Base-by-base conservation (phyloP, 2,329 filamentous ascomycete genomes). In the Clarireedia paspali region DNA sequence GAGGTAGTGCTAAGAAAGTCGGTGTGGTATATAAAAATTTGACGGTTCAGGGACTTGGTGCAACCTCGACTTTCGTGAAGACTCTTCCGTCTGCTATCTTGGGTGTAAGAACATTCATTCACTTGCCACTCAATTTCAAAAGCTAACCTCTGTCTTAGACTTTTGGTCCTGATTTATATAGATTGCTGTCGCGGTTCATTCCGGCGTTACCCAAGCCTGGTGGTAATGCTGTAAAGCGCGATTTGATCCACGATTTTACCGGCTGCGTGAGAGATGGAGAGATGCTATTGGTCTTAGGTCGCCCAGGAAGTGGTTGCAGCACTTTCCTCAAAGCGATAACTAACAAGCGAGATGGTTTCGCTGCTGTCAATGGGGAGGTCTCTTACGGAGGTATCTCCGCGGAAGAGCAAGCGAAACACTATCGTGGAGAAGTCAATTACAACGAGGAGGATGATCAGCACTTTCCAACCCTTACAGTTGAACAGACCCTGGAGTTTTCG, bases 141-240 rank as follows among this genome's bases (percentile, higher is more conserved):
- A 30, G 20, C 45, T 56, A 45, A 59, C 47, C 42, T 54, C 42
- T 54, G 15, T 3, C 47, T 7, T 50, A 67, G 65, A 91, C 88
- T 0, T 92, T 94, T 67, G 89, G 89, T 0, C 88, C 88, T 0
- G 89, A 92, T 69, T 72, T 92, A 1, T 92, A 89, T 68, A 78
- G 75, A 23, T 72, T 89, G 6, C 63, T 91, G 14, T 56, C 62
- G 4, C 58, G 63, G 27, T 65, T 67, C 34, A 63, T 69, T 17
- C 62, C 65, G 5, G 46, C 55, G 4, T 55, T 68, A 20, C 65
- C 64, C 10, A 55, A 58, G 30, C 59, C 59, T 23, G 65, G 66
- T n/a, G 48, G 60, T 14, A 30, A 58, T 24, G 60, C 59, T 12
- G 57, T 61, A 27, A 66, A 55, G 24, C 70, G 72, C 5, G 65